Evolutionary conservation across 2,329 filamentous ascomycete species (phyloP).

Genomic region (Alternaria panax): DNA sequence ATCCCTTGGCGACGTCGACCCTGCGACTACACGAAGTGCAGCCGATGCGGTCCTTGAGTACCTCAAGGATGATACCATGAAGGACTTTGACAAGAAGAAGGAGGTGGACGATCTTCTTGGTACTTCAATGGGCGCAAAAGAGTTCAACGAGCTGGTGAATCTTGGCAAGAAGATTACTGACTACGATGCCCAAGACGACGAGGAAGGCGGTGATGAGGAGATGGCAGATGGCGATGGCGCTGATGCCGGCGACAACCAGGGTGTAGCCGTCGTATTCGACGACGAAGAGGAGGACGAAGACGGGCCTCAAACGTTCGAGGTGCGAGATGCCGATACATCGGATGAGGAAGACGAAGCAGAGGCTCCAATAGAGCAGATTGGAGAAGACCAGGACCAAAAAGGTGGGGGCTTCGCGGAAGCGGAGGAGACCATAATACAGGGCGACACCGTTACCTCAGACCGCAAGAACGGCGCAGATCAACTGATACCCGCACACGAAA

Average conservation of each 20-base stretch:
- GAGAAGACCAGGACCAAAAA: conserved; percentile 59
- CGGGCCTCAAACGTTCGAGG: conserved; percentile 78
- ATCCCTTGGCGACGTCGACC: conserved; percentile 89
- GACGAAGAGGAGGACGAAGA: conserved; percentile 84
- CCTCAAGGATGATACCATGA: conserved; percentile 92
- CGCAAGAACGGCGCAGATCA: conserved; percentile 59
- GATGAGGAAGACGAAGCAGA: conserved; percentile 76
- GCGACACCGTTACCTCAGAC: conserved; percentile 58
- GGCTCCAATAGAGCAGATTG: conserved; percentile 66
- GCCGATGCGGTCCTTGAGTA: conserved; percentile 91
- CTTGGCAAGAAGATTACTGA: conserved; percentile 98
- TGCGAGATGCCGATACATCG: conserved; percentile 82
- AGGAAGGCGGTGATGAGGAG: conserved; percentile 75
- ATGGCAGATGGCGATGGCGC: conserved; percentile 68
- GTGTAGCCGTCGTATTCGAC: conserved; percentile 97
- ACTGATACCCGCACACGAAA: conserved; percentile 81
- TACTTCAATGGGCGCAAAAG: conserved; percentile 79
- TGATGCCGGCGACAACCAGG: conserved; percentile 86
- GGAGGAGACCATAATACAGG: conserved; percentile 86
- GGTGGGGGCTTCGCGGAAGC: conserved; percentile 61
- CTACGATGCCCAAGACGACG: conserved; percentile 95
- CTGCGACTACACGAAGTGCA: conserved; percentile 90
- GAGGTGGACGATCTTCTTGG: conserved; percentile 94
- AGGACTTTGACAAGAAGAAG: conserved; percentile 98
- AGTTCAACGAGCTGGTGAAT: conserved; percentile 97